A percentile compares a stretch with the other conserved stretches of the same genome.
Conservation (phyloP, 1,139 yeast species). For the Meyerozyma sp. region DNA sequence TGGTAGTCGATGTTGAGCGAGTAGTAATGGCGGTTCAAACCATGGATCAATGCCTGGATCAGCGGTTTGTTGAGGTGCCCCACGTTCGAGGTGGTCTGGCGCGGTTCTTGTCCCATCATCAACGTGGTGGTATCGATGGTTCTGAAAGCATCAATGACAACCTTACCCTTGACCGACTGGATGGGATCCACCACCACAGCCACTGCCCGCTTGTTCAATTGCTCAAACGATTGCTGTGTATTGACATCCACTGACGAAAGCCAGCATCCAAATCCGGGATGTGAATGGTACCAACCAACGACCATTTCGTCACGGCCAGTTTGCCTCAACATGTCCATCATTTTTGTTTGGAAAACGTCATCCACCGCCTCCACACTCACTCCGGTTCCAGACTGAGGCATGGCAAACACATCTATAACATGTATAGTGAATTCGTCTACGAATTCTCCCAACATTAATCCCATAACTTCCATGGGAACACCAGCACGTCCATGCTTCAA, state of each 20-base stretch:
- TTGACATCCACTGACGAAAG: slow-evolving; percentile 94
- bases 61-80: slow-evolving; percentile 97
- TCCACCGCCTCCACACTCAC: slow-evolving; percentile 99
- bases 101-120: slow-evolving; percentile 96
- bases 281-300: slow-evolving; percentile 99
- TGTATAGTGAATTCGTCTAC: slow-evolving; percentile 97
- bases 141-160: slow-evolving; percentile 97
- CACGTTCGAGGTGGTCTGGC: slow-evolving; percentile 94
- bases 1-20: slow-evolving; percentile 92
- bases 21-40: slow-evolving; percentile 94
- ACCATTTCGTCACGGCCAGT: slow-evolving; percentile 99
- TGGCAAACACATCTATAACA: slow-evolving; percentile 96
- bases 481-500: slow-evolving; percentile 98
- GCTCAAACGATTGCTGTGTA: slow-evolving; percentile 96
- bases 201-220: slow-evolving; percentile 88
- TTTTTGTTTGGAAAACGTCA: slow-evolving; percentile 95
- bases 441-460: slow-evolving; percentile 96
- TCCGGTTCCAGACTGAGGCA: slow-evolving; percentile 99
- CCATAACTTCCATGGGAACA: slow-evolving; percentile 99
- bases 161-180: slow-evolving; percentile 97
- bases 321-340: slow-evolving; percentile 99
- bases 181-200: slow-evolving; percentile 98
- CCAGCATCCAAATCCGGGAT: slow-evolving; percentile 99
- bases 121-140: slow-evolving; percentile 82
- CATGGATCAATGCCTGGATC: slow-evolving; percentile 95